Evolutionary conservation across 306 rosid genomes (phyloP), one percentile per base, ranked within the genome.

Genomic region (Castanea sativa): DNA sequence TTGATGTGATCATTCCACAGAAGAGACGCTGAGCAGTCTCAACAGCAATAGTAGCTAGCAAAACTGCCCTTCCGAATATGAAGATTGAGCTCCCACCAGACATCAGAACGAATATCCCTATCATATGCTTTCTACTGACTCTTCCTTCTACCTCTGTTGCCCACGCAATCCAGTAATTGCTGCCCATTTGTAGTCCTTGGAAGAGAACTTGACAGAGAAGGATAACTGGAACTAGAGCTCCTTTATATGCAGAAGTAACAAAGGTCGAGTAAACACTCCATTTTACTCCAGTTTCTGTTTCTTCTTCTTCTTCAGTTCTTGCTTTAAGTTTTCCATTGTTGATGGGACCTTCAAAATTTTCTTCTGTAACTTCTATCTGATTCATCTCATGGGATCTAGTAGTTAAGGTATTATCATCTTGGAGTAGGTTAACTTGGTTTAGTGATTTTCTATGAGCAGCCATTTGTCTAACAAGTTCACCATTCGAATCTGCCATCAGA

Each of bases 111-210:
- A 89, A 94, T 11, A 78, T 83, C 76, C 89, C 89, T 52, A 94
- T 86, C 77, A 94, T 83, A 55, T 61, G 33, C 70, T 74, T 75
- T 71, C 78, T 91, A 69, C 76, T 81, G 55, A 92, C 90, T 70
- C 52, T 86, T 25, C 80, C 83, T 71, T 61, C 85, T 61, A 82
- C 80, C 79, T 91, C 95, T 35, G 92, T 82, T 38, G 93, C 97
- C 98, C 98, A 92, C 23, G 97, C 85, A 60, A 94, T 87, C 98
- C 98, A 94, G 81, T 92, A 94, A 86, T 88, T 94, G 89, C 97
- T 94, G 70, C 93, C 95, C 82, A 94, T 94, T 65, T 94, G 98
- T 64, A 92, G 80, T 69, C 82, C 89, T 84, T 92, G 98, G 55
- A 94, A 94, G 69, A 91, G 71, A 68, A 92, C 77, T 75, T 94